These are phyloP conservation scores for Penicillium expansum DNA, from an alignment of 2,329 filamentous ascomycete genomes.

Conservation along the genomic window DNA sequence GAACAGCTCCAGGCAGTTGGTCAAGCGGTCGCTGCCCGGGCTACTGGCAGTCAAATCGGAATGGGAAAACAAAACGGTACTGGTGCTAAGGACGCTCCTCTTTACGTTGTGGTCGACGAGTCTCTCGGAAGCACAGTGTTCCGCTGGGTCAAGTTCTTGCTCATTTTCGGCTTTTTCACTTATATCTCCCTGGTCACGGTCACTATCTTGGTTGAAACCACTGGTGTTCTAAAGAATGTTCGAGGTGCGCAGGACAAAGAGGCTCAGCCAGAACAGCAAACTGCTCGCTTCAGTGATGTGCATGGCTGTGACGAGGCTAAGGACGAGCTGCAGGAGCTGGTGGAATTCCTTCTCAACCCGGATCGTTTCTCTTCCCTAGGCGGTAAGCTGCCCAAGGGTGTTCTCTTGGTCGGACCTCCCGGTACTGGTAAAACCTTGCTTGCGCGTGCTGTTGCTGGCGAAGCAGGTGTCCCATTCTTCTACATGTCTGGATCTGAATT, in stretches of 20 bases:
- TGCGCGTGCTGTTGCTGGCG: conserved; percentile 90
- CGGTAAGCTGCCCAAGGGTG: conserved; percentile 94
- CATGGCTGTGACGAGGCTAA: conserved; percentile 98
- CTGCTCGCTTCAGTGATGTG: conserved; percentile 84
- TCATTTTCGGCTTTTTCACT: conserved; percentile 72
- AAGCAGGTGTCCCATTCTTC: conserved; percentile 97
- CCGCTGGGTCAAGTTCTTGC: conserved; percentile 84
- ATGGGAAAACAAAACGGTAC: conserved; percentile 53
- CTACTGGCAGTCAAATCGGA: conserved; percentile 63
- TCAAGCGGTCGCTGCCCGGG: conserved; percentile 74
- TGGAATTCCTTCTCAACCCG: conserved; percentile 92
- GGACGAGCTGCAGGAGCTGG: conserved; percentile 93
- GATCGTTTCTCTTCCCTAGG: conserved; percentile 91
- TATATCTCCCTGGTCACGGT: conserved; percentile 79
- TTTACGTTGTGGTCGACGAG: conserved; percentile 95
- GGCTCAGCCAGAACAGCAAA: conserved; percentile 90
- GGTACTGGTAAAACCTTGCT: conserved; percentile 97
- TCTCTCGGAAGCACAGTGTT: conserved; percentile 75
- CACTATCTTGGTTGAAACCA: conserved; percentile 77
- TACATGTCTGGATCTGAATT: conserved; percentile 99
- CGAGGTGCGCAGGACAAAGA: conserved; percentile 71
- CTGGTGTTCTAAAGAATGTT: conserved; percentile 76
- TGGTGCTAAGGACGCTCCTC: conserved; percentile 76
- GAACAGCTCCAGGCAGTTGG: conserved; percentile 74
- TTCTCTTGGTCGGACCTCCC: conserved; percentile 89